Evolutionary conservation across 2,329 filamentous ascomycete genomes (phyloP), one percentile per base, ranked within the genome.

Genomic region (Colletotrichum liaoningense): DNA sequence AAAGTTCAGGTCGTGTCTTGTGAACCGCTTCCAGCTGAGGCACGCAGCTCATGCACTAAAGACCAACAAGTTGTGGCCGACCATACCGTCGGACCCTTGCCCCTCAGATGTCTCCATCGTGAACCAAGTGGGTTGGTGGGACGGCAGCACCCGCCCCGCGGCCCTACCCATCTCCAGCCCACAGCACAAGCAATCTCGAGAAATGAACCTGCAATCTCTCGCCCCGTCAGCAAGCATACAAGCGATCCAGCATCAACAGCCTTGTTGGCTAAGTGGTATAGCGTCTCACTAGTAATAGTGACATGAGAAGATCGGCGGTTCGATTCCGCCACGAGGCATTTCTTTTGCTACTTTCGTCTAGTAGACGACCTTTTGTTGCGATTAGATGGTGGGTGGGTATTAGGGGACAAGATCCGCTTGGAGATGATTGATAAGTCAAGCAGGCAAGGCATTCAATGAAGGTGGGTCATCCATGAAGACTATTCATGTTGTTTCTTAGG

Each of bases 301-400:
- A 42, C 38, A 66, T 66, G 63, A 66, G 63, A 46, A 66, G 63
- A 66, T 66, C 63, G 63, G n/a, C 33, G n/a, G 63, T 66, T 66
- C 63, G 63, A 58, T 58, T 66, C 63, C n/a, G 33, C n/a, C 63
- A 66, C 54, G 62, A 64, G 62, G 62, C 62, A 64, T 9, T 7
- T 28, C 35, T 22, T 30, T 56, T 55, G 22, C 28, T 7, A 7
- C 6, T 30, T 30, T 2, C 8, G 6, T 8, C 8, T 30, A 8
- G 28, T 26, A 16, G 12, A 22, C 33, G 3, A 4, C 14, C 7
- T 30, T 57, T 57, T 16, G 55, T 8, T n/a, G 24, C 5, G 14
- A 5, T 42, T 16, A 5, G 14, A 42, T 42, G 35, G 0, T 16
- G 14, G 35, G 35, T 16, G 35, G 35, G 35, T 19, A 14, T 1